Percentiles rank a stretch among this genome's conserved stretches.
Evolutionary conservation across 2,329 filamentous ascomycete genomes (phyloP).

Genomic region (Neodidymelliopsis sp.): DNA sequence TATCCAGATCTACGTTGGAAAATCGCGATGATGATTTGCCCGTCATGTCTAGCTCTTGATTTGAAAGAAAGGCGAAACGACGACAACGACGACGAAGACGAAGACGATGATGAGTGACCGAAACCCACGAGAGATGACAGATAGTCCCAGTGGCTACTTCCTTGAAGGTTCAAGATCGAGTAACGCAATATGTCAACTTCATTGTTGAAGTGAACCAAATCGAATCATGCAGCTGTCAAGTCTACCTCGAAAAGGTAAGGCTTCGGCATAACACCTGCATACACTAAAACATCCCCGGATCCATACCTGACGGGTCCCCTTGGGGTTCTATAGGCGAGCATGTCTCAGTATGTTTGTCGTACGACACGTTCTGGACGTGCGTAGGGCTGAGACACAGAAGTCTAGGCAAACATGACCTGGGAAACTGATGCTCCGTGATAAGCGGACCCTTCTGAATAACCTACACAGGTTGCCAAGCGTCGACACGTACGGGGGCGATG

Average conservation of each 20-base stretch:
- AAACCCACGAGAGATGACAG: not conserved
- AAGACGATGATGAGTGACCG: conserved; percentile 3
- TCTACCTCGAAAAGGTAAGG: conserved; percentile 13
- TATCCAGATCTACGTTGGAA: not conserved
- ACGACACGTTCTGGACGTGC: conserved; percentile 37
- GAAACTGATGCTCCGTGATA: not conserved
- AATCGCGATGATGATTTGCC: not conserved
- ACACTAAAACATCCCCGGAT: conserved; percentile 21
- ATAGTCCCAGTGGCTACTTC: conserved; percentile 1
- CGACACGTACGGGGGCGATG: not conserved
- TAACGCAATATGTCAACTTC: conserved; percentile 6
- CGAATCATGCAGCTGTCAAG: conserved; percentile 8
- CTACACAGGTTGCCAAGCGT: not conserved
- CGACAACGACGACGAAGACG: too few relatives aligned
- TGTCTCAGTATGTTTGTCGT: conserved; percentile 25
- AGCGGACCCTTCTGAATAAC: not conserved
- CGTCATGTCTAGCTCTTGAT: not conserved
- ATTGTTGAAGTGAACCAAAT: conserved; percentile 10
- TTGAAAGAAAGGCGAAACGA: not conserved
- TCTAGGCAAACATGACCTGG: conserved; percentile 25
- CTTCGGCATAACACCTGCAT: conserved; percentile 8
- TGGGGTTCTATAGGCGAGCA: conserved; percentile 15
- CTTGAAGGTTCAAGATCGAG: conserved; percentile 7
- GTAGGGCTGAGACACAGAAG: conserved; percentile 38
- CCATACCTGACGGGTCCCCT: conserved; percentile 19